phyloP scores from a whole-genome alignment of 2,329 filamentous ascomycete species.

The Colletotrichum incanum region DNA sequence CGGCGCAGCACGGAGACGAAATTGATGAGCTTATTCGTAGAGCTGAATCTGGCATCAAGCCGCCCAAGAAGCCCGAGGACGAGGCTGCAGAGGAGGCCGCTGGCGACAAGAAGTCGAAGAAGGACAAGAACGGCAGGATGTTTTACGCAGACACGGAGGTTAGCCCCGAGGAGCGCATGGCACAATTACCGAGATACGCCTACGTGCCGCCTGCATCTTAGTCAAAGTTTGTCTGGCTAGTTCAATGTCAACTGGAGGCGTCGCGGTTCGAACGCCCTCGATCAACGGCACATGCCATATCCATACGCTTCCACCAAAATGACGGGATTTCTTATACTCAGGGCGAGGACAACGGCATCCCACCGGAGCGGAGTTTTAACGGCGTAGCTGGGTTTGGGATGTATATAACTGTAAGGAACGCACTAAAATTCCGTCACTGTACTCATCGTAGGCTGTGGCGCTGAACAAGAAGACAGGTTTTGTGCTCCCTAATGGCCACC shows the following conservation, averaged over 20 bases:
- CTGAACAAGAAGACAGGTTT: slow-evolving; percentile 37
- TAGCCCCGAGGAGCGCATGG: slow-evolving; percentile 93
- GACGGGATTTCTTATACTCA: slow-evolving; percentile 21
- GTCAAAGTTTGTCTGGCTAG: not conserved
- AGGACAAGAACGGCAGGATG: slow-evolving; percentile 79
- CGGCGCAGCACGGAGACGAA: slow-evolving; percentile 67
- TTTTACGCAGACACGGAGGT: slow-evolving; percentile 85
- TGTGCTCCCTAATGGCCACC: not conserved
- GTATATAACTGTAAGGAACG: slow-evolving; percentile 42
- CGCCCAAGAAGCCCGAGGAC: slow-evolving; percentile 58
- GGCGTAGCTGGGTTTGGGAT: slow-evolving; percentile 38
- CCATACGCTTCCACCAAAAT: slow-evolving; percentile 7
- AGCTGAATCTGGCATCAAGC: slow-evolving; percentile 74
- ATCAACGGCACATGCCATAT: slow-evolving; percentile 3
- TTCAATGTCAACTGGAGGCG: not conserved
- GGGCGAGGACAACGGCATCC: slow-evolving; percentile 26
- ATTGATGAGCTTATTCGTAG: slow-evolving; percentile 77
- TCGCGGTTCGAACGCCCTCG: not conserved
- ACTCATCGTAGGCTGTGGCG: slow-evolving; percentile 35
- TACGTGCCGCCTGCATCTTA: slow-evolving; percentile 62
- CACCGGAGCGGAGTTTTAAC: slow-evolving; percentile 39
- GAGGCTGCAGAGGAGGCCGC: slow-evolving; percentile 56
- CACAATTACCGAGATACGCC: slow-evolving; percentile 82
- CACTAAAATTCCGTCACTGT: slow-evolving; percentile 38
- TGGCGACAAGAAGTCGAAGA: slow-evolving; percentile 77